Percentiles rank a stretch among this genome's conserved stretches.
Evolutionary conservation across 1,284 basidiomycete genomes (phyloP).

Genomic region (Melanopsichium pennsylvanicum): DNA sequence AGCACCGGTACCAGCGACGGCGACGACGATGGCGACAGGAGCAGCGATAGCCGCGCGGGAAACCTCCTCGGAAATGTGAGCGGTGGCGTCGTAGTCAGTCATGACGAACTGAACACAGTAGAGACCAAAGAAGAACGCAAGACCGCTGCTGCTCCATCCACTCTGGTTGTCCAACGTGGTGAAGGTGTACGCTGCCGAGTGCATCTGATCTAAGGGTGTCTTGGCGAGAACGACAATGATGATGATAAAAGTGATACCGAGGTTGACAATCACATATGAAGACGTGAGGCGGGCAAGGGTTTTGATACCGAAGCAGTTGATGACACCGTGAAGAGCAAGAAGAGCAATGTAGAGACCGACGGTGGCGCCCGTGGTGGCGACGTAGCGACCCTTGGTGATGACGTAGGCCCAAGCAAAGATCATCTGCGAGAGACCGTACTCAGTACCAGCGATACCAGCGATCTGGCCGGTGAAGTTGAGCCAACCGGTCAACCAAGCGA

Average conservation of each 20-base stretch:
- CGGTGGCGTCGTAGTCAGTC: conserved; percentile 70
- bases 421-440: conserved; percentile 88
- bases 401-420: conserved; percentile 76
- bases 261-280: conserved; percentile 85
- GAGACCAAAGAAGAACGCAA: conserved; percentile 86
- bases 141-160: conserved; percentile 79
- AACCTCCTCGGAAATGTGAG: conserved; percentile 92
- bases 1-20: conserved; percentile 70
- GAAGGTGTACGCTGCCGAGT: conserved; percentile 77
- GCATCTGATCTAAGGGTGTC: conserved; percentile 78
- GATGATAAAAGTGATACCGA: conserved; percentile 73
- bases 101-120: conserved; percentile 79
- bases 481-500: conserved; percentile 75
- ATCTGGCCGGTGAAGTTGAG: conserved; percentile 87
- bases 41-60: conserved; percentile 84
- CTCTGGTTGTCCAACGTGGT: conserved; percentile 73
- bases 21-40: conserved; percentile 80
- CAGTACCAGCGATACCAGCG: conserved; percentile 83
- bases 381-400: conserved; percentile 49
- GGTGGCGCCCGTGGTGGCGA: conserved; percentile 51
- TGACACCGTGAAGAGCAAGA: conserved; percentile 64
- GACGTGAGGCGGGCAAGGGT: conserved; percentile 80
- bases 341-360: conserved; percentile 61
- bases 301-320: conserved; percentile 81
- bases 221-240: conserved; percentile 83